phyloP scores from a whole-genome alignment of 1,284 basidiomycete species.

The Boletus calvinii region DNA sequence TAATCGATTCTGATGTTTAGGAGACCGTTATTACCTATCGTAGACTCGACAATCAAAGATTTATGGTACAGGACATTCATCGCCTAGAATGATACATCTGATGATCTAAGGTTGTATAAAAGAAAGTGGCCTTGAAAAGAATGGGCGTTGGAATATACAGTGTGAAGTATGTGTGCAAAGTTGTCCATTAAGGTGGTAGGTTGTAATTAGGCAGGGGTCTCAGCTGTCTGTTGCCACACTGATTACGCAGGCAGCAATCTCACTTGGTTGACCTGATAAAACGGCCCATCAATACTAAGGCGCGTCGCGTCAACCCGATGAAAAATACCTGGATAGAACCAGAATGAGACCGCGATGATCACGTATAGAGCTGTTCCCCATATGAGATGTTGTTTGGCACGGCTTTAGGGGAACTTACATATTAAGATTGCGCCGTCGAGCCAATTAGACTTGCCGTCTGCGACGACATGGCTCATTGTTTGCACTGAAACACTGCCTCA shows the following conservation, averaged over 20 bases:
- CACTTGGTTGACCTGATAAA: conserved; percentile 27
- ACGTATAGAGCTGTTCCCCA: conserved; percentile 34
- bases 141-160: conserved; percentile 16
- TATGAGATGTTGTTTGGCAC: background rate
- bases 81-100: conserved; percentile 5
- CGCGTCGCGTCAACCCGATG: background rate
- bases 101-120: conserved; percentile 2
- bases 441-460: conserved; percentile 86
- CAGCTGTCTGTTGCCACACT: conserved; percentile 6
- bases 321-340: conserved; percentile 41
- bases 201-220: conserved; percentile 2
- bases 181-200: conserved; percentile 5
- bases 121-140: conserved; percentile 15
- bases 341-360: conserved; percentile 41
- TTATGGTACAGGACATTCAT: conserved; percentile 8
- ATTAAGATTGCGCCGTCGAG: conserved; percentile 74
- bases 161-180: conserved; percentile 6
- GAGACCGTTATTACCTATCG: conserved; percentile 49
- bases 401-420: conserved; percentile 40
- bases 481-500: conserved; percentile 45
- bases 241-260: conserved; percentile 17
- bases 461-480: conserved; percentile 79
- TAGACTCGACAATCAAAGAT: conserved; percentile 1
- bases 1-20: conserved; percentile 27
- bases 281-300: conserved; percentile 6